Base-by-base conservation (phyloP, 805 yeast species). In the Lipomyces anomalus region DNA sequence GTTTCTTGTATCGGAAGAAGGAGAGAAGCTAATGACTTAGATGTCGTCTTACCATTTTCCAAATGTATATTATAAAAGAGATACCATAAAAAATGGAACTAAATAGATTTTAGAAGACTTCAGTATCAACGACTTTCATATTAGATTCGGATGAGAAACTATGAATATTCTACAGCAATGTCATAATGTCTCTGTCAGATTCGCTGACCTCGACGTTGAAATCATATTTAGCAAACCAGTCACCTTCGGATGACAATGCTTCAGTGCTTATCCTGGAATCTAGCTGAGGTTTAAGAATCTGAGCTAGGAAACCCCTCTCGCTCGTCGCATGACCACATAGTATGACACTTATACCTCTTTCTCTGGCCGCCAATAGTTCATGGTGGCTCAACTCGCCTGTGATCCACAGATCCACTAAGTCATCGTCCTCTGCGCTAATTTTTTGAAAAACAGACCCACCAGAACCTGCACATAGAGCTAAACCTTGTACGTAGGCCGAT, bases 351-450 rank as follows among this genome's bases (percentile, higher is more conserved):
- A 78, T 70, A 0, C 95, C 95, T 13, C 68, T 57, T 57, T 90
- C 97, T 40, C 73, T 77, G 53, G 81, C 71, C 46, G 65, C 75
- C 33, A 92, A 71, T 6, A 84, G 82, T 62, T 92, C 97, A 61
- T 92, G 99, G 59, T 92, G 99, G 21, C 95, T 82, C 55, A 92
- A 67, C 61, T 92, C 99, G 1, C 99, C 99, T 0, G 98, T 89
- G 58, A 79, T 76, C 61, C 75, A 83, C 35, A 88, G 68, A 57
- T 92, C 97, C 0, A 80, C 80, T 9, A 26, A 26, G 11, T 26
- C 13, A 9, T 26, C 13, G 30, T 26, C 30, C 30, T 13, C 11
- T 40, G 70, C 70, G 3, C 44, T 50, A 6, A 63, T 58, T 4
- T 68, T 64, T 29, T 65, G 61, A 65, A 87, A 80, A 1, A 89